Evolutionary conservation across 257 asterid species (phyloP).

Genomic region (Lycium barbarum): DNA sequence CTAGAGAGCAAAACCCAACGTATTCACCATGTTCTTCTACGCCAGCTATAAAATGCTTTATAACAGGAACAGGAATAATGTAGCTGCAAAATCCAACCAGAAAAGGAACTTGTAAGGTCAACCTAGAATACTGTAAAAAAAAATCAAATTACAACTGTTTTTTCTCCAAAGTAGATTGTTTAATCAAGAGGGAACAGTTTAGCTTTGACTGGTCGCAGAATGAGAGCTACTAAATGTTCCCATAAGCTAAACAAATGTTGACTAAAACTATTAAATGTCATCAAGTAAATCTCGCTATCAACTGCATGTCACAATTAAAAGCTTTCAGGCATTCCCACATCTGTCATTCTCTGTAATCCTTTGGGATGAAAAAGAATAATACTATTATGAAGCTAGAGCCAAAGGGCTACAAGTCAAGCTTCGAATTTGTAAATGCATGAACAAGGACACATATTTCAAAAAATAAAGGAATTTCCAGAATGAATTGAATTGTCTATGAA

Average conservation of each 20-base stretch:
- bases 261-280: background rate
- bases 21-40: conserved; percentile 89
- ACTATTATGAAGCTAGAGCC: conserved; percentile 1
- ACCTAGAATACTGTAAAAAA: background rate
- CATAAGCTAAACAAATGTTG: conserved; percentile 9
- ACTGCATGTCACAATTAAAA: background rate
- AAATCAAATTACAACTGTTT: background rate
- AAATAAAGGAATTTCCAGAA: background rate
- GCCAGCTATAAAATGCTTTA: conserved; percentile 84
- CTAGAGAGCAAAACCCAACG: conserved; percentile 92
- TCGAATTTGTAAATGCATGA: background rate
- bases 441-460: background rate
- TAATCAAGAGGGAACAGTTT: conserved; percentile 11
- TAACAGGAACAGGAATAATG: conserved; percentile 94
- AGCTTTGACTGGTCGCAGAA: background rate
- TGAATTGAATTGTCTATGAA: background rate
- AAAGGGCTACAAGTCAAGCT: conserved; percentile 2
- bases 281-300: background rate
- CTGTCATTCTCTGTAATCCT: too few relatives aligned
- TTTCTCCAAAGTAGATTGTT: background rate
- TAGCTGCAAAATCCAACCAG: conserved; percentile 55
- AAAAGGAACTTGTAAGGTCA: conserved; percentile 11
- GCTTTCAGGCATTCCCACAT: too few relatives aligned
- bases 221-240: background rate
- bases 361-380: background rate